These are phyloP conservation scores for Lagenidium giganteum DNA, from an alignment of 352 stramenopile species.

Conservation along the genomic window DNA sequence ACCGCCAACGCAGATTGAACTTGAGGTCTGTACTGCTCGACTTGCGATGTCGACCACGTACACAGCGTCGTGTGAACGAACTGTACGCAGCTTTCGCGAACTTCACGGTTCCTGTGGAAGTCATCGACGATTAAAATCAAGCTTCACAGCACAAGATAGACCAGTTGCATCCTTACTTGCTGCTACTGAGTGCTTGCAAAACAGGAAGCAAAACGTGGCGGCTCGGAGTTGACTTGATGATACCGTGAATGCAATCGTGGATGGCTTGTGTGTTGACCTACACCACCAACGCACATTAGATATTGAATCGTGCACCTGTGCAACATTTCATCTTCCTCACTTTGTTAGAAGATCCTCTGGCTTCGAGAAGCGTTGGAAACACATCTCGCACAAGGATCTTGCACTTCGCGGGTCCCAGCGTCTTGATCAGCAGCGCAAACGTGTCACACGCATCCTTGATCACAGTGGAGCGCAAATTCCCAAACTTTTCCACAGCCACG, in stretches of 20 bases:
- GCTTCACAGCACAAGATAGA: not conserved
- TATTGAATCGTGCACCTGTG: not conserved
- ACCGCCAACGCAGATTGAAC: constrained; percentile 38
- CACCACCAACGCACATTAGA: not conserved
- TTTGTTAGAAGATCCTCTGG: constrained; percentile 48
- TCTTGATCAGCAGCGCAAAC: constrained; percentile 30
- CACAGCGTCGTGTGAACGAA: constrained; percentile 39
- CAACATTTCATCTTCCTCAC: constrained; percentile 9
- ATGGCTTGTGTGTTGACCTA: constrained; percentile 47
- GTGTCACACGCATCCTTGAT: constrained; percentile 58
- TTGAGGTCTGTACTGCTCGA: constrained; percentile 37
- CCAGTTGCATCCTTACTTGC: constrained; percentile 30
- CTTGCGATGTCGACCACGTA: constrained; percentile 24
- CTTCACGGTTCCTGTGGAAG: constrained; percentile 40
- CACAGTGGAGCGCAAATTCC: constrained; percentile 52
- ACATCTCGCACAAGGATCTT: constrained; percentile 56
- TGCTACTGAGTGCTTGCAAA: constrained; percentile 32
- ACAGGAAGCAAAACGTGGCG: constrained; percentile 43
- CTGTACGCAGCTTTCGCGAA: constrained; percentile 56
- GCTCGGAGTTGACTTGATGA: constrained; percentile 36
- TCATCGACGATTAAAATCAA: not conserved
- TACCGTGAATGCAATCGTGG: constrained; percentile 45
- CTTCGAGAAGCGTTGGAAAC: constrained; percentile 55
- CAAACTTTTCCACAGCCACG: constrained; percentile 19
- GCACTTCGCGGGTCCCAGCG: constrained; percentile 28